These are phyloP conservation scores for Fusarium sp. DNA, from an alignment of 2,329 filamentous ascomycete species.

Conservation along the genomic window DNA sequence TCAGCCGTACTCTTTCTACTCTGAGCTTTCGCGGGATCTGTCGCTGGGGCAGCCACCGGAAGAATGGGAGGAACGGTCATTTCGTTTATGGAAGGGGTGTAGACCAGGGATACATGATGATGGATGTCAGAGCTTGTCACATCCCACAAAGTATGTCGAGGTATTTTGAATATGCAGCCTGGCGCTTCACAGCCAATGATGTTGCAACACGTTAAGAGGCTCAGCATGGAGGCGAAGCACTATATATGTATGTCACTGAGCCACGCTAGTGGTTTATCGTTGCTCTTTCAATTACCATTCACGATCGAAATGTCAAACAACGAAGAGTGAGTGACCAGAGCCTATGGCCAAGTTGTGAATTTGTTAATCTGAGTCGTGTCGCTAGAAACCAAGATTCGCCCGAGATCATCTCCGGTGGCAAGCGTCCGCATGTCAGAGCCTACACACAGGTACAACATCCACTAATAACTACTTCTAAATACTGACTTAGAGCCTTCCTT, in stretches of 20 bases:
- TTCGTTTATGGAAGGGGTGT: neutral
- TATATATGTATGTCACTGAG: neutral
- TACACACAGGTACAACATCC: neutral
- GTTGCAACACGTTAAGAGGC: neutral
- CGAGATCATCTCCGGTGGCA: constrained; percentile 1
- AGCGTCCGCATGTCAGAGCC: neutral
- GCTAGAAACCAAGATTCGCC: neutral
- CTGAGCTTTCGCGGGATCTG: neutral
- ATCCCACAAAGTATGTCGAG: neutral
- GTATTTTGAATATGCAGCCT: neutral
- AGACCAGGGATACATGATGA: neutral
- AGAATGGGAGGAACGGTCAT: neutral
- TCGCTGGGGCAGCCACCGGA: neutral
- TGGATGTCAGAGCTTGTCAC: neutral
- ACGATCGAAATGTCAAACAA: neutral
- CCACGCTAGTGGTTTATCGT: neutral
- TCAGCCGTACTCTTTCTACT: neutral
- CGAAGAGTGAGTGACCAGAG: neutral
- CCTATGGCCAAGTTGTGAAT: neutral
- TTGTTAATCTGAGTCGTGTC: neutral
- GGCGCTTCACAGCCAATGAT: neutral
- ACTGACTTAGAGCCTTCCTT: neutral
- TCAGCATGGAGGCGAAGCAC: neutral
- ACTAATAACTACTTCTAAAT: fast-evolving
- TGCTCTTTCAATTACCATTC: neutral